Evolutionary conservation across 805 yeast genomes (phyloP), one percentile per base, ranked within the genome.

Genomic region (Ogataea thermomethanolica): DNA sequence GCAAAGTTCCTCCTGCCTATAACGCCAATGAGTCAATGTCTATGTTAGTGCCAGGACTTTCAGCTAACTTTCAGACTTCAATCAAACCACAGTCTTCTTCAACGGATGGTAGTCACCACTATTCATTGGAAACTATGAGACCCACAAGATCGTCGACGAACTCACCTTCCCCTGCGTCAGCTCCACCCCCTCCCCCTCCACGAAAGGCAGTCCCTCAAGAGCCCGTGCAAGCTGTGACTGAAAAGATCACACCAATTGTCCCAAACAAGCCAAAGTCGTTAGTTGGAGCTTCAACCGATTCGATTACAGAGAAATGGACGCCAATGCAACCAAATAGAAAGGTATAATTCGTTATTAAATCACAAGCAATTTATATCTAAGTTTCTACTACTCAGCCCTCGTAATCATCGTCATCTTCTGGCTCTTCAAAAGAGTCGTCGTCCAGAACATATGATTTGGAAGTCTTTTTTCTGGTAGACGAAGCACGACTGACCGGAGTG

Each of bases 261-360:
- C 67, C 67, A 4, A 15, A 41, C 6, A 62, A 61, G 36, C 65
- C 66, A 3, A 53, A 54, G 27, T 27, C 48, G 5, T 39, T 62
- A 34, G 38, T 35, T 13, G 51, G 51, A 15, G 35, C 46, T 2
- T 45, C 51, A 10, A 13, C 49, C n/a, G 46, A 37, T 4, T 17
- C 39, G 2, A 40, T 32, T 20, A 25, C 41, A 13, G 41, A 47
- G 17, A 45, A 33, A 13, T 61, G 66, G 66, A 36, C 54, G 5
- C 57, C 58, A 13, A 61, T 61, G 66, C 39, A 54, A 3, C 66
- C 66, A 8, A 61, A 57, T 25, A 59, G 53, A 39, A 55, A 46
- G 33, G 32, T 54, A 8, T 57, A 39, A 39, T 14, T 13, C 22
- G 29, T 27, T 24, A 30, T 7, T 28, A 15, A 24, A 22, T 21